Conservation (phyloP, 2,329 filamentous ascomycete genomes). For the Sclerotinia borealis region DNA sequence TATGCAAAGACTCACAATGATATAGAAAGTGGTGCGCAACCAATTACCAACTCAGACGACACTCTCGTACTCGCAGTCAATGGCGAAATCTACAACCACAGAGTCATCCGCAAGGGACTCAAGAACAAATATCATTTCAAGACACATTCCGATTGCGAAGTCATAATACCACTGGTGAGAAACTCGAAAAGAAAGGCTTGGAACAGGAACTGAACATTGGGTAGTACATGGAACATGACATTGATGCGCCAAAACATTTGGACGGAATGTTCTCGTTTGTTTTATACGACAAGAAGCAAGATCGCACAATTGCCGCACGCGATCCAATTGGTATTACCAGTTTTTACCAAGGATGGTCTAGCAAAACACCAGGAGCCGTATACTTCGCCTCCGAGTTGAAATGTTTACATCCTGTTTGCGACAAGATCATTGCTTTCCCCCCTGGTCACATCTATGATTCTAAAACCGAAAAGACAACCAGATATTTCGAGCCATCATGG, state of each 20-base stretch:
- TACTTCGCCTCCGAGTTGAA: constrained; percentile 98
- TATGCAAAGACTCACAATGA: background rate
- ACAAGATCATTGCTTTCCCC: constrained; percentile 90
- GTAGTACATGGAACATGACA: constrained; percentile 85
- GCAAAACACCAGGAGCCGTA: constrained; percentile 71
- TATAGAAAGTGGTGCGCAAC: constrained; percentile 81
- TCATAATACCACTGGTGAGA: constrained; percentile 90
- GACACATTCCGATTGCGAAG: constrained; percentile 97
- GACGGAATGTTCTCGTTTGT: constrained; percentile 99
- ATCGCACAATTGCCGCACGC: constrained; percentile 87
- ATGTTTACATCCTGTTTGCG: constrained; percentile 85
- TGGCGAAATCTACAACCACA: constrained; percentile 99
- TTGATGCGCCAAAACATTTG: constrained; percentile 86
- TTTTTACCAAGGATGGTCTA: constrained; percentile 92
- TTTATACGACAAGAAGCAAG: constrained; percentile 89
- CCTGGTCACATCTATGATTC: constrained; percentile 96
- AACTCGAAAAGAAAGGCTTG: background rate
- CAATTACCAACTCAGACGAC: constrained; percentile 85
- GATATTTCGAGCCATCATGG: constrained; percentile 91
- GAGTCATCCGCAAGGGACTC: constrained; percentile 81
- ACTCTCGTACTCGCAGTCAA: constrained; percentile 92
- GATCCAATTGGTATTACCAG: constrained; percentile 97
- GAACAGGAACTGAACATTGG: constrained; percentile 13
- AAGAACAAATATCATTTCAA: constrained; percentile 91
- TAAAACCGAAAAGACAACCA: constrained; percentile 73